phyloP scores from a whole-genome alignment of 1,139 yeast genomes.

The Meyerozyma guilliermondii region DNA sequence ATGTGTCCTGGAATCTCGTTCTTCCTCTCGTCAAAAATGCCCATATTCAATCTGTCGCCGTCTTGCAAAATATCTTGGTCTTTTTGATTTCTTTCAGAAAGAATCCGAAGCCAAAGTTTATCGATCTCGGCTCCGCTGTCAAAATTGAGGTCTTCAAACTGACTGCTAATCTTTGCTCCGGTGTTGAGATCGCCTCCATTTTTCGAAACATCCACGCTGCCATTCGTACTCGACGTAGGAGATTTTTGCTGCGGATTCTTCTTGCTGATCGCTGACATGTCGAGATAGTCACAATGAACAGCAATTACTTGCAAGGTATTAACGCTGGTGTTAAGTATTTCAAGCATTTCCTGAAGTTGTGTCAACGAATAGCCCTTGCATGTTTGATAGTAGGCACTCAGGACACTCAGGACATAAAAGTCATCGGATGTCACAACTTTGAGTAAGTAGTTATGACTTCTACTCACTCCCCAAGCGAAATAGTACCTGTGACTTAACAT shows the following conservation, averaged over 20 bases:
- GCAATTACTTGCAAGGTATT: background rate
- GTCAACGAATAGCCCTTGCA: background rate
- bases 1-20: background rate
- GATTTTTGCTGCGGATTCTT: background rate
- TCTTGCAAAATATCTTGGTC: background rate
- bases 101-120: conserved; percentile 1
- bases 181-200: background rate
- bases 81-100: background rate
- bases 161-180: background rate
- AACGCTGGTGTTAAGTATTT: background rate
- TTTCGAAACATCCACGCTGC: background rate
- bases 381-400: background rate
- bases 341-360: background rate
- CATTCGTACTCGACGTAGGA: background rate
- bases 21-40: background rate
- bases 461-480: conserved; percentile 9
- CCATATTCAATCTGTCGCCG: background rate
- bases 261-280: background rate
- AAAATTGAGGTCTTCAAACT: background rate
- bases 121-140: conserved; percentile 1
- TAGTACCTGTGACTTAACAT: conserved; percentile 7
- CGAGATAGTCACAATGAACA: background rate
- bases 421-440: conserved; percentile 7
- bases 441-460: conserved; percentile 7
- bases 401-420: conserved; percentile 2